Evolutionary conservation across 2,329 filamentous ascomycete genomes (phyloP).

Genomic region (Fusarium agapanthi): DNA sequence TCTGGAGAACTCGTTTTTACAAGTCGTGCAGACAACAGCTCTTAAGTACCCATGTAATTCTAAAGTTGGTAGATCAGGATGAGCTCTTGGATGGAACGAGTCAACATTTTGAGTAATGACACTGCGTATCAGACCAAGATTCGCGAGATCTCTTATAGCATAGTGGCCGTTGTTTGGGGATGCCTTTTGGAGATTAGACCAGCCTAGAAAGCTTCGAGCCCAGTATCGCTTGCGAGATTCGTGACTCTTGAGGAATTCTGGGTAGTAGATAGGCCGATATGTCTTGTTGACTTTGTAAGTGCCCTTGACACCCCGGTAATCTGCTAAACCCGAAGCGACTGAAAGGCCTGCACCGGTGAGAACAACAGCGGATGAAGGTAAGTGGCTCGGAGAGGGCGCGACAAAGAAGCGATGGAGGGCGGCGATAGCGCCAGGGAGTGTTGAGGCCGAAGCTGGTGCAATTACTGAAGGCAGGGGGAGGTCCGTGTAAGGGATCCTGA

Average conservation of each 20-base stretch:
- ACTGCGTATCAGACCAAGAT: constrained; percentile 74
- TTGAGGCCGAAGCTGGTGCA: constrained; percentile 75
- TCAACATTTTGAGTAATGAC: constrained; percentile 98
- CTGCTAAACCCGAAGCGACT: constrained; percentile 89
- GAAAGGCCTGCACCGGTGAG: constrained; percentile 89
- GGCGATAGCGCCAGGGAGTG: constrained; percentile 75
- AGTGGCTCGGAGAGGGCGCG: constrained; percentile 60
- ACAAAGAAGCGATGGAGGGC: constrained; percentile 82
- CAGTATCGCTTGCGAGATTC: constrained; percentile 92
- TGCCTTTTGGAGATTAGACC: constrained; percentile 83
- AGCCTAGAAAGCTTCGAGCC: constrained; percentile 93
- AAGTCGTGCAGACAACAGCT: constrained; percentile 82
- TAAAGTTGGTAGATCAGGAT: constrained; percentile 77
- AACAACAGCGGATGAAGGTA: constrained; percentile 58
- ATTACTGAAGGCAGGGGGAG: constrained; percentile 79
- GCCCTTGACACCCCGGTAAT: constrained; percentile 89
- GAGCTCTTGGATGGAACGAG: constrained; percentile 84
- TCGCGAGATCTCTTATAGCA: constrained; percentile 76
- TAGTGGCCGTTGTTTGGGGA: constrained; percentile 81
- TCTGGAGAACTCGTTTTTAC: constrained; percentile 75
- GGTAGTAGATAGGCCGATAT: constrained; percentile 91
- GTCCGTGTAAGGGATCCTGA: constrained; percentile 91
- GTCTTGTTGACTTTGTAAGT: constrained; percentile 92
- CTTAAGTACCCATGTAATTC: constrained; percentile 94
- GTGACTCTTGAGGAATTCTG: constrained; percentile 85